Percentiles rank a stretch among this genome's conserved stretches.
phyloP scores from a whole-genome alignment of 2,329 filamentous ascomycete genomes.

The Ophiostoma fasciatum region DNA sequence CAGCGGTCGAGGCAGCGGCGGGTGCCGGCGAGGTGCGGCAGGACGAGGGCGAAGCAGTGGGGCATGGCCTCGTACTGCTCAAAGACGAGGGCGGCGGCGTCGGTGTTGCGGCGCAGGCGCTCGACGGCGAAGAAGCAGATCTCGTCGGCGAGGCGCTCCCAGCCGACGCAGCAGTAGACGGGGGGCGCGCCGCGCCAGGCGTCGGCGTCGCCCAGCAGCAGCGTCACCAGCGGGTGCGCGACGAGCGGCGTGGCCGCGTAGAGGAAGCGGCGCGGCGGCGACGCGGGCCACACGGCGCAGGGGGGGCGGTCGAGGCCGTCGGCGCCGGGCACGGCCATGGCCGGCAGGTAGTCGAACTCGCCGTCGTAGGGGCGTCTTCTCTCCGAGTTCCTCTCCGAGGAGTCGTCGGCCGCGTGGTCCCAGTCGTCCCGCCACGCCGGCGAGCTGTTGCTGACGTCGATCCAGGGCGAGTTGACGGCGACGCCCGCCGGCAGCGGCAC shows the following conservation, averaged over 20 bases:
- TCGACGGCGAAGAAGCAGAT: conserved; percentile 45
- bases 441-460: conserved; percentile 51
- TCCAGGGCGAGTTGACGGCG: conserved; percentile 51
- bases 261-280: conserved; percentile 36
- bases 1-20: conserved; percentile 39
- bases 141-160: conserved; percentile 60
- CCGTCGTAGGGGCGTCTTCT: no score
- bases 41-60: conserved; percentile 51
- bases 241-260: conserved; percentile 40
- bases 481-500: conserved; percentile 54
- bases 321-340: conserved; percentile 17
- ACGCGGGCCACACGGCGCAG: conserved; percentile 43
- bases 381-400: no score
- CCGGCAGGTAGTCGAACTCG: conserved; percentile 49
- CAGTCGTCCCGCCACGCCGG: conserved; percentile 40
- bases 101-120: conserved; percentile 38
- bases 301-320: conserved; percentile 20
- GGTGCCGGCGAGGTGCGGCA: conserved; percentile 30
- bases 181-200: conserved; percentile 52
- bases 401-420: no score
- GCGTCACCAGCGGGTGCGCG: conserved; percentile 53
- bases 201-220: conserved; percentile 31
- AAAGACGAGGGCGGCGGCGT: conserved; percentile 47
- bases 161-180: conserved; percentile 51
- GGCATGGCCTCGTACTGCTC: conserved; percentile 72